Conservation (phyloP, 495 filamentous ascomycete species). For the Aspergillus mulundensis region DNA sequence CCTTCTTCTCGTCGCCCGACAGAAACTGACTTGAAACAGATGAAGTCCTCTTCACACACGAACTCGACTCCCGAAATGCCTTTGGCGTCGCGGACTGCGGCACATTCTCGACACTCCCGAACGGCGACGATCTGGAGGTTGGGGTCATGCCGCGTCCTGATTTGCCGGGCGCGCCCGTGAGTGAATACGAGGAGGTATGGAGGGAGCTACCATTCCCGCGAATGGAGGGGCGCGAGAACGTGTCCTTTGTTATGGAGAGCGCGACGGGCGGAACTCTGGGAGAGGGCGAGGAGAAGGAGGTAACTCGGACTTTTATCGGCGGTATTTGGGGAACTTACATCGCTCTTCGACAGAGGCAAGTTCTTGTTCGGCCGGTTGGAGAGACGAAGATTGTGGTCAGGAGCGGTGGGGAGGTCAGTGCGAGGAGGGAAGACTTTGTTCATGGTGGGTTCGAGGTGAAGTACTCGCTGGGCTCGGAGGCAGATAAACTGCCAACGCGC, state of each 20-base stretch:
- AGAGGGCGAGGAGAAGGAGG: constrained; percentile 22
- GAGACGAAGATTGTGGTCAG: constrained; percentile 19
- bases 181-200: constrained; percentile 41
- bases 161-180: constrained; percentile 30
- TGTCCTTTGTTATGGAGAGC: constrained; percentile 38
- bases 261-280: constrained; percentile 24
- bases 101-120: constrained; percentile 33
- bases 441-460: constrained; percentile 23
- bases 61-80: constrained; percentile 36
- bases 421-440: constrained; percentile 35
- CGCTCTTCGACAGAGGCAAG: constrained; percentile 32
- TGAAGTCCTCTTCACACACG: constrained; percentile 37
- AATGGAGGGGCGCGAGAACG: constrained; percentile 21
- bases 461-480: constrained; percentile 26
- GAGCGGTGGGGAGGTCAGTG: constrained; percentile 32
- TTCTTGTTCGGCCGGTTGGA: constrained; percentile 11
- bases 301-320: constrained; percentile 34
- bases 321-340: constrained; percentile 37
- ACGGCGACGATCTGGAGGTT: constrained; percentile 39
- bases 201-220: constrained; percentile 27
- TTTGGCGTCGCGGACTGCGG: constrained; percentile 39
- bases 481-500: constrained; percentile 25
- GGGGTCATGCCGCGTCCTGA: constrained; percentile 39
- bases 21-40: constrained; percentile 17
- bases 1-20: neutral